Evolutionary conservation across 2,329 filamentous ascomycete genomes (phyloP).

Genomic region (Xylariales sp.): DNA sequence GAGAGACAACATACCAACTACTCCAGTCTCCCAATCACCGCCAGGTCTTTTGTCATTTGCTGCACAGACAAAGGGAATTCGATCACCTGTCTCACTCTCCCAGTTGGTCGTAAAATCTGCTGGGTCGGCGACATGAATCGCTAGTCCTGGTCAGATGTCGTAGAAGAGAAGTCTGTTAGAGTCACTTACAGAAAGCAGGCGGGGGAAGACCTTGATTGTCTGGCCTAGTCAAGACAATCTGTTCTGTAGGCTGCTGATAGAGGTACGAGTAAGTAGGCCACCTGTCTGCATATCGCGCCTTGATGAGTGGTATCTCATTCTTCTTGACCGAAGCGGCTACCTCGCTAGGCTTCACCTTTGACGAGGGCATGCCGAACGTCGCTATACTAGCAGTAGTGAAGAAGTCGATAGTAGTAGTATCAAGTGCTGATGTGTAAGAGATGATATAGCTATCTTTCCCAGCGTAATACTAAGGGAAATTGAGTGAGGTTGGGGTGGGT

Average conservation of each 20-base stretch:
- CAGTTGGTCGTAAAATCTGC: conserved; percentile 58
- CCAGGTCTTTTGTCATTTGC: conserved; percentile 73
- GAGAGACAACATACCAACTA: conserved; percentile 28
- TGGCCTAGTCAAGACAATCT: conserved; percentile 31
- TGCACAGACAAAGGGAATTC: conserved; percentile 64
- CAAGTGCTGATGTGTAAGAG: no score
- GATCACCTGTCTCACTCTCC: conserved; percentile 36
- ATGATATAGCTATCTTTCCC: no score
- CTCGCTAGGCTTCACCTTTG: conserved; percentile 61
- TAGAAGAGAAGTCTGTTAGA: background rate
- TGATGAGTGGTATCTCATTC: conserved; percentile 62
- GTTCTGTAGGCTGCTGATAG: conserved; percentile 45
- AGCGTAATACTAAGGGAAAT: no score
- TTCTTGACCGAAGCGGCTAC: conserved; percentile 70
- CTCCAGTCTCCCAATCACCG: conserved; percentile 72
- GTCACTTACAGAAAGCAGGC: conserved; percentile 39
- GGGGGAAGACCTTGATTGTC: conserved; percentile 23
- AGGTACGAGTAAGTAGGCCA: conserved; percentile 58
- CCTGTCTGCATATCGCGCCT: conserved; percentile 46
- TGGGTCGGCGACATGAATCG: conserved; percentile 53
- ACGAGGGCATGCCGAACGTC: conserved; percentile 44
- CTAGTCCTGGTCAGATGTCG: conserved; percentile 20
- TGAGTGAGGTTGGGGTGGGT: background rate
- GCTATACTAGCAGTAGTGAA: no score
- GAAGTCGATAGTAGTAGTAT: no score